Conservation (phyloP, 2,329 filamentous ascomycete species). For the Colletotrichum karsti region DNA sequence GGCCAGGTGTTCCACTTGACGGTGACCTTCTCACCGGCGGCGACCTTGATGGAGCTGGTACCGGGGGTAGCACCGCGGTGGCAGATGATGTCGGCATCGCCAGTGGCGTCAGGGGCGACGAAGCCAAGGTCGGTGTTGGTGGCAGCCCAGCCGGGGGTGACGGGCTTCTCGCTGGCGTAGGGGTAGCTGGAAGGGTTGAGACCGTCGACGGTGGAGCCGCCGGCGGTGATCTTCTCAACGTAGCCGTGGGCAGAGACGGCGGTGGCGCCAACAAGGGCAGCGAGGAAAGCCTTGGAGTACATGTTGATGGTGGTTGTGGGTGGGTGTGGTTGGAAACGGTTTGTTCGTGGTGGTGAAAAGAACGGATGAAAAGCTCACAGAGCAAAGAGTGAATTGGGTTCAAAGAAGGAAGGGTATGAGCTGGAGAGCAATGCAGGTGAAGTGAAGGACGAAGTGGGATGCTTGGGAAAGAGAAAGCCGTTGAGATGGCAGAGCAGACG, state of each 20-base stretch:
- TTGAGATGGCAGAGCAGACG: background rate
- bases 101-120: slow-evolving; percentile 52
- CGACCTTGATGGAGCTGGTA: slow-evolving; percentile 51
- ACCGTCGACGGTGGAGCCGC: slow-evolving; percentile 39
- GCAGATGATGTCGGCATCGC: slow-evolving; percentile 54
- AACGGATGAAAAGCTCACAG: slow-evolving; percentile 26
- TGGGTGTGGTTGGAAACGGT: background rate
- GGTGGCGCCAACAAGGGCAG: slow-evolving; percentile 32
- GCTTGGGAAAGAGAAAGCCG: background rate
- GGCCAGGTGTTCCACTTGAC: slow-evolving; percentile 74
- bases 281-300: slow-evolving; percentile 31
- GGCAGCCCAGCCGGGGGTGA: slow-evolving; percentile 32
- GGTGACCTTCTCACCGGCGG: slow-evolving; percentile 66
- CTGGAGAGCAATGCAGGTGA: slow-evolving; percentile 18
- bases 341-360: background rate
- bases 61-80: slow-evolving; percentile 53
- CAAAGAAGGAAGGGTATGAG: slow-evolving; percentile 10
- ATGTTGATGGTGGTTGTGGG: background rate
- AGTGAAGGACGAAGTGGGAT: slow-evolving; percentile 20
- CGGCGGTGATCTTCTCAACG: slow-evolving; percentile 39
- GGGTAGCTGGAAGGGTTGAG: slow-evolving; percentile 35
- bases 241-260: slow-evolving; percentile 41
- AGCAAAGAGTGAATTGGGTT: slow-evolving; percentile 22
- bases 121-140: slow-evolving; percentile 49
- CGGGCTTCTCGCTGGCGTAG: slow-evolving; percentile 35